These are phyloP conservation scores for Cenchrus purpureus DNA, from an alignment of 176 grass and related monocot species.

Conservation along the genomic window DNA sequence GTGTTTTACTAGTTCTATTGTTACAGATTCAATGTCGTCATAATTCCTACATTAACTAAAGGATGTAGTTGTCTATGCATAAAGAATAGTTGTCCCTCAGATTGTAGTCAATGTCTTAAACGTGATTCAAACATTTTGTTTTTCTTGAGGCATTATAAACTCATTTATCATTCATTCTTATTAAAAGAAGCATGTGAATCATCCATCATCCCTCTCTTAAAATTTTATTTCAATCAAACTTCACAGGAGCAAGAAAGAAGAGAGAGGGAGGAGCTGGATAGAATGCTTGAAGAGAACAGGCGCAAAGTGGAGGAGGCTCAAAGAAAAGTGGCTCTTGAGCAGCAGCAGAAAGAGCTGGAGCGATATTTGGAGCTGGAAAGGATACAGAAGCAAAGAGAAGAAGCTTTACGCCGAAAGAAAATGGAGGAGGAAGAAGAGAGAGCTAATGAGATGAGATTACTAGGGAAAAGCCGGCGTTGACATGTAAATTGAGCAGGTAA, in stretches of 20 bases:
- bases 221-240: constrained; percentile 25
- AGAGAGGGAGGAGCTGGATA: constrained; percentile 93
- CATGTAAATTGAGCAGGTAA: neutral
- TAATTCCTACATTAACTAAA: neutral
- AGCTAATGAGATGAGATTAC: constrained; percentile 69
- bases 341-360: constrained; percentile 86
- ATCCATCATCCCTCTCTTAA: neutral
- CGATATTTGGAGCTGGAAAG: constrained; percentile 80
- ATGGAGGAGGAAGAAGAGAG: constrained; percentile 87
- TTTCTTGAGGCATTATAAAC: neutral
- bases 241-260: constrained; percentile 83
- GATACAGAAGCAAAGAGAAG: constrained; percentile 91
- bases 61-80: constrained; percentile 6
- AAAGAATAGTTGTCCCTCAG: neutral
- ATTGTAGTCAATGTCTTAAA: neutral
- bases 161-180: constrained; percentile 15
- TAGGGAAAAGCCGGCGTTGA: constrained; percentile 54
- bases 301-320: constrained; percentile 89
- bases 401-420: constrained; percentile 82
- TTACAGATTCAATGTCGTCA: neutral
- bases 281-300: constrained; percentile 88
- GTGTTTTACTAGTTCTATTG: neutral
- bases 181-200: neutral
- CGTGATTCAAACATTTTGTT: neutral
- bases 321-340: constrained; percentile 76